Evolutionary conservation across 1,284 basidiomycete species (phyloP).

Genomic region (Coriolopsis trogii): DNA sequence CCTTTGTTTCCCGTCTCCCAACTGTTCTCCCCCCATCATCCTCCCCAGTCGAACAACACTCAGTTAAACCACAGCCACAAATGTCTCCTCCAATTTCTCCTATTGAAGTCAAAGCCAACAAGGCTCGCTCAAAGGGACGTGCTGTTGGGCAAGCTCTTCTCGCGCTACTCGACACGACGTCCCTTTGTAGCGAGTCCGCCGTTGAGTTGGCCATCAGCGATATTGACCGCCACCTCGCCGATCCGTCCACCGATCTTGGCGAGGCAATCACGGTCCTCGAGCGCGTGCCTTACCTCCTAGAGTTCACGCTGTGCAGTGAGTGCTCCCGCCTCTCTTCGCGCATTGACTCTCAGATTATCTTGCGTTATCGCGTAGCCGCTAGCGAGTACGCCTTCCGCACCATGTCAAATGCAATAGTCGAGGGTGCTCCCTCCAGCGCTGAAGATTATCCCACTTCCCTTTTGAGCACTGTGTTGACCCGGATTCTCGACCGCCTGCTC

Average conservation of each 20-base stretch:
- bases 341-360: not conserved
- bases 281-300: slow-evolving; percentile 8
- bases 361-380: not conserved
- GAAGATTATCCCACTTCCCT: not conserved
- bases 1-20: not conserved
- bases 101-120: not conserved
- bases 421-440: not conserved
- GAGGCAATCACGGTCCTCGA: not conserved
- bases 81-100: not conserved
- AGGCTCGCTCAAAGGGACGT: not conserved
- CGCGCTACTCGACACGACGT: slow-evolving; percentile 1
- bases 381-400: not conserved
- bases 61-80: not conserved
- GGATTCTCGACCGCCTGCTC: too few relatives aligned
- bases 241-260: not conserved
- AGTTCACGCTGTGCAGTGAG: slow-evolving; percentile 18
- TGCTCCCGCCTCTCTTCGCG: not conserved
- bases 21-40: not conserved
- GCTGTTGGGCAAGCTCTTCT: not conserved
- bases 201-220: slow-evolving; percentile 13
- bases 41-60: not conserved
- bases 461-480: not conserved
- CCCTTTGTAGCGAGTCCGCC: slow-evolving; percentile 12
- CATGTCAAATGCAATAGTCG: slow-evolving; percentile 1
- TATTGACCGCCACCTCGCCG: slow-evolving; percentile 15